A percentile compares a stretch with the other conserved stretches of the same genome.
These are phyloP conservation scores for Hygrocybe punicea DNA, from an alignment of 768 basidiomycete species.

Conservation along the genomic window DNA sequence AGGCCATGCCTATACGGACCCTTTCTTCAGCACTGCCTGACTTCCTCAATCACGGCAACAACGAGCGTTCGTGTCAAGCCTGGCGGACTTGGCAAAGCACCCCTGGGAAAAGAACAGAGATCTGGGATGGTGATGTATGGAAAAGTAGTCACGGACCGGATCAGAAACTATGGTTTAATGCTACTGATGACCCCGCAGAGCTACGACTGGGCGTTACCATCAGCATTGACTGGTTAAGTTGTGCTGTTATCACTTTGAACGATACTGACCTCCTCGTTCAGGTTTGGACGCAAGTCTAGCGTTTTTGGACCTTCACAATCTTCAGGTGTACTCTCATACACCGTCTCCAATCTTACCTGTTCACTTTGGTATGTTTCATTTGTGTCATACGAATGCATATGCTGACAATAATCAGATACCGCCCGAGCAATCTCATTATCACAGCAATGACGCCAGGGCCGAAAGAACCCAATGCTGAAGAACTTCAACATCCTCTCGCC, in stretches of 20 bases:
- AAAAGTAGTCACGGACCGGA: slow-evolving; percentile 11
- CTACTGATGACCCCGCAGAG: slow-evolving; percentile 4
- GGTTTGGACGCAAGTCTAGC: slow-evolving; percentile 16
- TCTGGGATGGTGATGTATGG: slow-evolving; percentile 18
- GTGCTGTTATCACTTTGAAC: background rate
- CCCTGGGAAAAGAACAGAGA: slow-evolving; percentile 2
- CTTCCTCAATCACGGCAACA: slow-evolving; percentile 11
- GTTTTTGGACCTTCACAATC: slow-evolving; percentile 18
- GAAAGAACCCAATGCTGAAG: slow-evolving; percentile 23
- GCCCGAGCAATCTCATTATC: slow-evolving; percentile 21
- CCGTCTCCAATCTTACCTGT: slow-evolving; percentile 15
- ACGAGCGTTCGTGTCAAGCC: slow-evolving; percentile 9
- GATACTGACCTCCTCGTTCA: background rate
- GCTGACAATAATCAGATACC: slow-evolving; percentile 12
- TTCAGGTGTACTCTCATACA: slow-evolving; percentile 20
- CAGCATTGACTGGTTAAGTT: slow-evolving; percentile 18
- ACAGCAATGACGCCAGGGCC: slow-evolving; percentile 21
- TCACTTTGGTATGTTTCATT: slow-evolving; percentile 10
- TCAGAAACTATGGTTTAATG: slow-evolving; percentile 13
- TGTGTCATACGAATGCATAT: background rate
- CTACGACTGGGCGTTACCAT: slow-evolving; percentile 18
- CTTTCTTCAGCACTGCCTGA: slow-evolving; percentile 9
- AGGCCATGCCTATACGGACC: slow-evolving; percentile 14
- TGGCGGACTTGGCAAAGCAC: slow-evolving; percentile 6
- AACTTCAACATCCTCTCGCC: slow-evolving; percentile 25